A percentile compares a stretch with the other conserved stretches of the same genome.
phyloP scores from a whole-genome alignment of 1,284 basidiomycete species.

The Neotropicomus parvogracilis region DNA sequence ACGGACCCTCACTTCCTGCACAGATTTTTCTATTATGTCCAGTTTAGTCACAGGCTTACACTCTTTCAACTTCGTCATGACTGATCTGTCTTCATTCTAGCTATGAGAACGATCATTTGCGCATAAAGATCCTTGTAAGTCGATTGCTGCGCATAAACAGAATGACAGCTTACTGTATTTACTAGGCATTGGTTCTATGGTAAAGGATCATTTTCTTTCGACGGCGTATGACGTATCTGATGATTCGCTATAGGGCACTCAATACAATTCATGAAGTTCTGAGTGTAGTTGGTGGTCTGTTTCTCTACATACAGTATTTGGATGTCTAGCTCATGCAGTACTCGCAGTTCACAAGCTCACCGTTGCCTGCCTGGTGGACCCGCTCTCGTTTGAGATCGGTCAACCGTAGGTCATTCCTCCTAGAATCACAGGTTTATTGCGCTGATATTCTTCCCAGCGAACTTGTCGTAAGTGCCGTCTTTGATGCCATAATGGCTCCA shows the following conservation, averaged over 20 bases:
- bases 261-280: slow-evolving; percentile 2
- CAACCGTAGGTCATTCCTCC: slow-evolving; percentile 1
- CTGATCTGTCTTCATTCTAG: not conserved
- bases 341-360: not conserved
- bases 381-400: not conserved
- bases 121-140: slow-evolving; percentile 15
- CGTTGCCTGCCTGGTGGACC: not conserved
- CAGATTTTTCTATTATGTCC: slow-evolving; percentile 18
- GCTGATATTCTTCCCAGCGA: slow-evolving; percentile 7
- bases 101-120: slow-evolving; percentile 9
- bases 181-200: slow-evolving; percentile 1
- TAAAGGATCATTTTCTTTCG: not conserved
- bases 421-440: not conserved
- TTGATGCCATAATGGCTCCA: not conserved
- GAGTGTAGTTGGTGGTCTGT: slow-evolving; percentile 4
- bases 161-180: not conserved
- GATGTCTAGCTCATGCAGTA: not conserved
- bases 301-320: not conserved
- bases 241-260: not conserved
- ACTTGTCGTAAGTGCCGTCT: slow-evolving; percentile 8
- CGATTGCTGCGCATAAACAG: too few relatives aligned
- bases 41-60: not conserved
- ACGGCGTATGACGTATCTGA: not conserved
- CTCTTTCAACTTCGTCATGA: not conserved
- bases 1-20: not conserved